Percentiles rank a stretch among this genome's conserved stretches.
phyloP scores from a whole-genome alignment of 805 yeast species.

The Clavispora vitiphila region DNA sequence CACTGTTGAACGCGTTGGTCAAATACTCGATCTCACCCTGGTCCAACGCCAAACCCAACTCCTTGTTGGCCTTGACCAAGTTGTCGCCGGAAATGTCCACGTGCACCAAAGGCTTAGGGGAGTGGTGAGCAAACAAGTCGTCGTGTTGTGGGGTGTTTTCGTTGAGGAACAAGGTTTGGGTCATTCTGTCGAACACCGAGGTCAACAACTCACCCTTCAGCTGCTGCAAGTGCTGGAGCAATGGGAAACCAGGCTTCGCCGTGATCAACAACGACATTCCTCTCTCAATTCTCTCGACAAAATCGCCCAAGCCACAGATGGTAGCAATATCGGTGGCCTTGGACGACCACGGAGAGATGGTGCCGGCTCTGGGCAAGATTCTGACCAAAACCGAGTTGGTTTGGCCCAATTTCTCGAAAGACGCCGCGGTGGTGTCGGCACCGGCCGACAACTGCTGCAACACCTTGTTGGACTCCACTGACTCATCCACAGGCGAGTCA shows the following conservation, averaged over 20 bases:
- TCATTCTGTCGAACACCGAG: slow-evolving; percentile 90
- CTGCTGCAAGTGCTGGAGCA: slow-evolving; percentile 37
- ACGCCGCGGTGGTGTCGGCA: slow-evolving; percentile 8
- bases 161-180: slow-evolving; percentile 60
- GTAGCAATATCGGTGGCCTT: slow-evolving; percentile 93
- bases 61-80: slow-evolving; percentile 70
- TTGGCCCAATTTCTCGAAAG: slow-evolving; percentile 5
- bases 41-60: slow-evolving; percentile 91
- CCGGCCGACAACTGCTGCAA: slow-evolving; percentile 34
- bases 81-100: slow-evolving; percentile 64
- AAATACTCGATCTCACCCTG: slow-evolving; percentile 88
- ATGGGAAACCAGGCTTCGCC: slow-evolving; percentile 56
- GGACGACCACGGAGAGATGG: slow-evolving; percentile 98
- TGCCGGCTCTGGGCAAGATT: slow-evolving; percentile 88
- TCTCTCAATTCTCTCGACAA: slow-evolving; percentile 82
- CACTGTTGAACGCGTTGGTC: slow-evolving; percentile 71
- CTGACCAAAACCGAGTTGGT: slow-evolving; percentile 52
- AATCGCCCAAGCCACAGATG: slow-evolving; percentile 74
- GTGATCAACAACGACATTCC: slow-evolving; percentile 70
- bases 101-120: slow-evolving; percentile 77
- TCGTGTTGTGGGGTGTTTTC: slow-evolving; percentile 57
- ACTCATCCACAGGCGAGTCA: slow-evolving; percentile 57
- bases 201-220: slow-evolving; percentile 55
- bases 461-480: slow-evolving; percentile 40
- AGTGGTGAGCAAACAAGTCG: slow-evolving; percentile 72